Base-by-base conservation (phyloP, 441 rosid genomes). In the Lepidium campestre region DNA sequence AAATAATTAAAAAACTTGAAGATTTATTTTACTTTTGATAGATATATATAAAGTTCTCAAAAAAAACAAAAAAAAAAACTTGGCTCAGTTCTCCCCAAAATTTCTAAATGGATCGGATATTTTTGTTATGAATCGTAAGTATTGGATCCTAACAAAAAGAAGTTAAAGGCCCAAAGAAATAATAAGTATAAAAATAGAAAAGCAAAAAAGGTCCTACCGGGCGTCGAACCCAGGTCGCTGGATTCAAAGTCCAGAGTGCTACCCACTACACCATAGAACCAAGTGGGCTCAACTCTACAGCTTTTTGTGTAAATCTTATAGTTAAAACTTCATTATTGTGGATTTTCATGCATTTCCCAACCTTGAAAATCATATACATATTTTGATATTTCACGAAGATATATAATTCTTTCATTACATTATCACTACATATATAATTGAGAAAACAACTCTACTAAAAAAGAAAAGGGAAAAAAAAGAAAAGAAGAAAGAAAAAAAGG, bases 211-310 rank as follows among this genome's bases (percentile, higher is more conserved):
- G 85, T 86, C 93, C 89, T 86, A 85, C 89, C 89, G 86, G 86
- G 85, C 87, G 84, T 91, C 96, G 93, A 90, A 89, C 96, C 97
- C 97, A 87, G 96, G 97, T 89, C 96, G 90, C 99, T 91, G 89
- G 97, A 89, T 94, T 94, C 97, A 89, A 94, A 94, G 96, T 91
- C 97, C 97, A 88, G 94, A 94, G 96, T 89, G 94, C 94, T 94
- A 88, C 89, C 97, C 91, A 89, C 97, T 86, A 94, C 97, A 91
- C 96, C 90, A 91, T 31, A 31, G 31, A 5, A 11, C 6, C 13
- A 6, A 7, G 10, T 15, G 46, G 27, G n/a, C n/a, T n/a, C n/a
- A n/a, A n/a, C n/a, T n/a, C n/a, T n/a, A n/a, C n/a, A n/a, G n/a
- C n/a, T n/a, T n/a, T n/a, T n/a, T n/a, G n/a, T n/a, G n/a, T n/a